A percentile compares a stretch with the other conserved stretches of the same genome.
phyloP scores from a whole-genome alignment of 768 basidiomycete species.

The Suillus discolor region DNA sequence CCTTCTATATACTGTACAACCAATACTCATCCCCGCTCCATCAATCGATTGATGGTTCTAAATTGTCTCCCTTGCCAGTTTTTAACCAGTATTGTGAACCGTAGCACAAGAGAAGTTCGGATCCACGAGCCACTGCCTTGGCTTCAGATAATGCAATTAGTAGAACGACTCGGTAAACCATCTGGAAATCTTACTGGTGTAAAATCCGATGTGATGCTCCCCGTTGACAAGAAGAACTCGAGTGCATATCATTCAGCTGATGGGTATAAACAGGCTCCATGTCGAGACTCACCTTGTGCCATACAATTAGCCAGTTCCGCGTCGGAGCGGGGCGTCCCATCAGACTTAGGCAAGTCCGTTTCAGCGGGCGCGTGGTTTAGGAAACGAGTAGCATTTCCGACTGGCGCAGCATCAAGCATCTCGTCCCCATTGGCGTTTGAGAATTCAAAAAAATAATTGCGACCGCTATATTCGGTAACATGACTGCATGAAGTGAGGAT shows the following conservation, averaged over 20 bases:
- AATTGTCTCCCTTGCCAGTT: background rate
- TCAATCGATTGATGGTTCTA: background rate
- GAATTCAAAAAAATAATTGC: slow-evolving; percentile 40
- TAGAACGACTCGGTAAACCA: background rate
- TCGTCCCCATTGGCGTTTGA: background rate
- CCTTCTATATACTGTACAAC: background rate
- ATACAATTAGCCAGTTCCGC: slow-evolving; percentile 17
- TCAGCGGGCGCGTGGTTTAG: slow-evolving; percentile 36
- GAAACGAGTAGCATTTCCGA: slow-evolving; percentile 49
- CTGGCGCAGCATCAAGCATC: slow-evolving; percentile 39
- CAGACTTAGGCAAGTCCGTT: no score
- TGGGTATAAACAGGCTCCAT: background rate
- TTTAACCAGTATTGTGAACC: slow-evolving; percentile 31
- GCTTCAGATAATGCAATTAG: slow-evolving; percentile 10
- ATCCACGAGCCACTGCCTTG: slow-evolving; percentile 28
- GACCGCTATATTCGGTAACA: slow-evolving; percentile 13
- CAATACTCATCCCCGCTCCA: background rate
- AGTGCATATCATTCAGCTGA: background rate
- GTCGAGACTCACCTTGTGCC: slow-evolving; percentile 27
- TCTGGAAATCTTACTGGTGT: slow-evolving; percentile 31
- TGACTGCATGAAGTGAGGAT: slow-evolving; percentile 13
- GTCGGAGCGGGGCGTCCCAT: no score
- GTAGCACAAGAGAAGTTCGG: slow-evolving; percentile 41
- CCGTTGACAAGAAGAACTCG: slow-evolving; percentile 34
- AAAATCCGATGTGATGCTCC: slow-evolving; percentile 40